Conservation (phyloP, 805 yeast species). For the Blastobotrys peoriensis region DNA sequence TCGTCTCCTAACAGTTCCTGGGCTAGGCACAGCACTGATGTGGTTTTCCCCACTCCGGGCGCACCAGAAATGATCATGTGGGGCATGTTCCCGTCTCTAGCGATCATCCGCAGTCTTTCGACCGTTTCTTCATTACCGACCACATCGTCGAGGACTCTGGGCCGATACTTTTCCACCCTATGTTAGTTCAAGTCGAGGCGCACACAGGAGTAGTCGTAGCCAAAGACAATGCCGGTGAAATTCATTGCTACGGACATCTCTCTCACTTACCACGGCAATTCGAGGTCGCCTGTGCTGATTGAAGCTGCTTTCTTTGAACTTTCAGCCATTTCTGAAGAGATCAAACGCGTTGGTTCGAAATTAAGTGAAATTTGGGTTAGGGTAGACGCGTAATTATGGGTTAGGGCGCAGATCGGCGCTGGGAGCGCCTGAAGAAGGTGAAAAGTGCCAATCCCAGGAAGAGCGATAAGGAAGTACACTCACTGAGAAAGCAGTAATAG, state of each 20-base stretch:
- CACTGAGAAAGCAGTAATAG: too few relatives aligned
- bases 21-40: slow-evolving; percentile 87
- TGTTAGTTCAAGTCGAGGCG: too few relatives aligned
- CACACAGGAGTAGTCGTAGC: too few relatives aligned
- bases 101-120: slow-evolving; percentile 75
- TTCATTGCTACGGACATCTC: not conserved
- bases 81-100: slow-evolving; percentile 93
- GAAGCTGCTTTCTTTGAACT: slow-evolving; percentile 10
- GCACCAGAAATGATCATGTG: slow-evolving; percentile 89
- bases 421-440: too few relatives aligned
- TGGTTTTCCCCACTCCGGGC: slow-evolving; percentile 97
- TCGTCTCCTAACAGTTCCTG: slow-evolving; percentile 70
- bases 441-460: too few relatives aligned
- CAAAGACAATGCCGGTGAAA: not conserved
- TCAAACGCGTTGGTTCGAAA: too few relatives aligned
- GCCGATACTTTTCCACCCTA: slow-evolving; percentile 96
- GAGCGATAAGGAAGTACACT: too few relatives aligned
- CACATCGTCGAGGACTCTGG: slow-evolving; percentile 67
- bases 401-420: too few relatives aligned
- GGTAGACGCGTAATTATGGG: too few relatives aligned
- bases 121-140: slow-evolving; percentile 93
- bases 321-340: slow-evolving; percentile 9
- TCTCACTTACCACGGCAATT: slow-evolving; percentile 16
- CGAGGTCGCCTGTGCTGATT: slow-evolving; percentile 9
- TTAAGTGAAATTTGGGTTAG: too few relatives aligned